Base-by-base conservation (phyloP, 495 filamentous ascomycete species). In the Talaromyces liani region DNA sequence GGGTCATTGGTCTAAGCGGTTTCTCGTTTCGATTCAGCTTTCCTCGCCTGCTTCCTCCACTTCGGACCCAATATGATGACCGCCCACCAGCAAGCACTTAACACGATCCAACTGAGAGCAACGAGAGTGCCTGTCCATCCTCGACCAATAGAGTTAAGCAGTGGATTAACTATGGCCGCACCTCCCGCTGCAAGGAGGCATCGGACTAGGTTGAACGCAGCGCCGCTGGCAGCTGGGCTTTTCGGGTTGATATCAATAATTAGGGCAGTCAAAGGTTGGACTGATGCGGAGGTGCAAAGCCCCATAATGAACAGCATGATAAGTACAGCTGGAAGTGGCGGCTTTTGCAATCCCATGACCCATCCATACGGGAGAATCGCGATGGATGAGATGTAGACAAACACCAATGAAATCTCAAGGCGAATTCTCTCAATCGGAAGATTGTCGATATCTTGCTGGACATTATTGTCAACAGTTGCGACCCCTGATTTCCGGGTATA, bases 71-170 rank as follows among this genome's bases (percentile, higher is more conserved):
- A 68, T 7, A 59, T 55, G 62, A 72, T 75, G 1, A 80, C 68
- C 8, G 68, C 54, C 73, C 75, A 77, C 25, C 79, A 62, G 25
- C 71, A 49, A 0, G 72, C 70, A 57, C 68, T 73, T 10, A 70
- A 70, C 2, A 71, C 14, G 4, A 73, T 27, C 70, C 68, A 75
- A 12, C 73, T 29, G n/a, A 60, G 65, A 7, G 73, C 77, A 63
- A 80, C 66, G 1, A 81, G 65, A 0, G 80, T 80, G 1, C 63
- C 72, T 0, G 76, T 77, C 80, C 80, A 82, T 5, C 80, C 82
- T 56, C 77, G 73, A 0, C 80, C 80, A 25, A 83, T 76, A 1
- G 67, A 64, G 41, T 79, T 65, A 31, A 80, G 77, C 36, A 83
- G 62, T 2, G 79, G 79, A 1, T 67, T 60, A 0, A 75, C 74